These are phyloP conservation scores for Globisporangium alternatum DNA, from an alignment of 352 stramenopile genomes.

Conservation along the genomic window DNA sequence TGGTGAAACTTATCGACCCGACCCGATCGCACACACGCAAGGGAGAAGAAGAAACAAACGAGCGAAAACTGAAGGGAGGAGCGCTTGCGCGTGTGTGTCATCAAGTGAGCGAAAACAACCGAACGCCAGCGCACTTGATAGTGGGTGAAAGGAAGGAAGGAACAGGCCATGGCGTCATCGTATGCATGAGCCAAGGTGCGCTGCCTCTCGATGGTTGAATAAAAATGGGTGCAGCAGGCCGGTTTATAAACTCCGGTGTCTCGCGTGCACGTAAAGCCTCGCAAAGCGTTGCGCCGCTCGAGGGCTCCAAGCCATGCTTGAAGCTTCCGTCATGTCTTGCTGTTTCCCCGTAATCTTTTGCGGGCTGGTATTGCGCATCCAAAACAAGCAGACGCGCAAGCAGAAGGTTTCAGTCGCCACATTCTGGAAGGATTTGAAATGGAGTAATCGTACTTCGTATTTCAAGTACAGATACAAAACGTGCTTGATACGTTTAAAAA, in stretches of 20 bases:
- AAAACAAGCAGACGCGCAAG: not conserved
- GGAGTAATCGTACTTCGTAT: not conserved
- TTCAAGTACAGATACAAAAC: not conserved
- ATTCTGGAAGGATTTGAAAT: too few species aligned
- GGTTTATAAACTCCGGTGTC: too few species aligned
- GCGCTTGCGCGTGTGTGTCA: not conserved
- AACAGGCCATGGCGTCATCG: not conserved
- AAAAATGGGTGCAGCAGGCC: too few species aligned
- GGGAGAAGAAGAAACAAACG: not conserved
- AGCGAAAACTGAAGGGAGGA: not conserved
- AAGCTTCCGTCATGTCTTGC: not conserved
- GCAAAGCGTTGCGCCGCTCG: too few species aligned
- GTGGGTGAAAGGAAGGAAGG: not conserved
- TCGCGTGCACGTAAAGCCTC: too few species aligned
- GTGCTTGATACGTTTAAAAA: not conserved
- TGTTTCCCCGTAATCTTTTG: constrained; percentile 4
- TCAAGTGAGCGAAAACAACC: not conserved
- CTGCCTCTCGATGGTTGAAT: too few species aligned
- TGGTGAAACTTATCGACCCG: too few species aligned
- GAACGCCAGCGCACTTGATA: not conserved
- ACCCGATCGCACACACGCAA: not conserved
- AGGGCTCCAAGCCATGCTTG: not conserved
- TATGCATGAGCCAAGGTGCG: not conserved
- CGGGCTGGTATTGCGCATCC: not conserved
- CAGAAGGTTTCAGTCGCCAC: not conserved